A percentile compares a stretch with the other conserved stretches of the same genome.
Conservation (phyloP, 148 eudicot genomes). For the Chenopodium berlandieri region DNA sequence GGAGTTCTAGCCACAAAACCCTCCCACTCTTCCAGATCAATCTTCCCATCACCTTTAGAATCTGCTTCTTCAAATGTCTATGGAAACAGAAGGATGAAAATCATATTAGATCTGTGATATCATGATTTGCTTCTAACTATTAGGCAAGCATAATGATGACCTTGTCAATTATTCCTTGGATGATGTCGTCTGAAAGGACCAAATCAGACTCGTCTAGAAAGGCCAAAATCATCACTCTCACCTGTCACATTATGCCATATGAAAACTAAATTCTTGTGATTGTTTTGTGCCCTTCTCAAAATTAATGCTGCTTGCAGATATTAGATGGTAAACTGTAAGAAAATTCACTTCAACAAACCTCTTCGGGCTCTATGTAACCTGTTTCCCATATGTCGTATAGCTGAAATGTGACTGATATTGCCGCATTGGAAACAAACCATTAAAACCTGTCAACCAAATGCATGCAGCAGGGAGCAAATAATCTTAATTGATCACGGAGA, state of each 20-base stretch:
- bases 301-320: background rate
- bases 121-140: background rate
- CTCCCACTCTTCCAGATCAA: constrained; percentile 45
- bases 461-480: background rate
- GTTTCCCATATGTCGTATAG: constrained; percentile 39
- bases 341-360: constrained; percentile 25
- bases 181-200: constrained; percentile 29
- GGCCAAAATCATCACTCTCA: constrained; percentile 35
- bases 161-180: constrained; percentile 32
- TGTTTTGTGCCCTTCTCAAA: background rate
- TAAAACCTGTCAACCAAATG: background rate
- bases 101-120: background rate
- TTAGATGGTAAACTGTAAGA: background rate
- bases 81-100: background rate
- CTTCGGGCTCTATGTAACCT: constrained; percentile 41
- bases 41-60: constrained; percentile 41
- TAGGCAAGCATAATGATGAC: constrained; percentile 9
- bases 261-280: background rate
- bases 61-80: constrained; percentile 45
- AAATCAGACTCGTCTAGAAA: constrained; percentile 31
- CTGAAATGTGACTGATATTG: constrained; percentile 42
- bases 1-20: constrained; percentile 31
- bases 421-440: background rate
- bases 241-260: constrained; percentile 19
- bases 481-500: background rate